Base-by-base conservation (phyloP, 2,329 filamentous ascomycete species). In the Sphaceloma murrayae region DNA sequence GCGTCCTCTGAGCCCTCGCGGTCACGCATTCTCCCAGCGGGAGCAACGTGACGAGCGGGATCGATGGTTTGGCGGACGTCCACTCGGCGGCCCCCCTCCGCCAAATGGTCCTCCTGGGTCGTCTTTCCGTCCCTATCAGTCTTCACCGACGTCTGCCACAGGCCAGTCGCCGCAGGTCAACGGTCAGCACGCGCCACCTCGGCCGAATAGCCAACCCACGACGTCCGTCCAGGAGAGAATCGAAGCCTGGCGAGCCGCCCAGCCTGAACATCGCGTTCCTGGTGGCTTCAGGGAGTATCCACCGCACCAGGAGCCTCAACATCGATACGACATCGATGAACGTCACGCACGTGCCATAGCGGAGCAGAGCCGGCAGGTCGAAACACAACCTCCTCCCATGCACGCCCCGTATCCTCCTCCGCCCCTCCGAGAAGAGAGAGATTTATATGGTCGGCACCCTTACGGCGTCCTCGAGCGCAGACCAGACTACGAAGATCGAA, bases 141-240 rank as follows among this genome's bases (percentile, higher is more conserved):
- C 58, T 9, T 51, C 56, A 24, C 55, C 60, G 5, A 56, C 53
- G 21, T 60, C 63, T 26, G 42, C 49, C 2, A 49, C 50, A 13
- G 43, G 51, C 4, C 46, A 46, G 18, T 27, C 34, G 5, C 34
- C 22, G 10, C 44, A 47, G 4, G 19, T 32, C 31, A 38, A 46
- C 5, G 46, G 34, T 3, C 45, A 36, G 26, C 18, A 26, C 3
- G 40, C 39, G n/a, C 49, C 49, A 4, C 46, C 49, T 13, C 53
- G 60, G 24, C 60, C 60, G 3, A 63, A 49, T 34, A 61, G 60
- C 47, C 59, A 63, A 48, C 60, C 60, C 11, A 46, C 40, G 29
- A 43, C 36, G n/a, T 40, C 36, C 10, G 24, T 40, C 9, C 36
- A 40, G 16, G 36, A 40, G 16, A 40, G 36, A 14, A 40, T 40